Conservation (phyloP, 345 rosid genomes). For the Syzygium aqueum region DNA sequence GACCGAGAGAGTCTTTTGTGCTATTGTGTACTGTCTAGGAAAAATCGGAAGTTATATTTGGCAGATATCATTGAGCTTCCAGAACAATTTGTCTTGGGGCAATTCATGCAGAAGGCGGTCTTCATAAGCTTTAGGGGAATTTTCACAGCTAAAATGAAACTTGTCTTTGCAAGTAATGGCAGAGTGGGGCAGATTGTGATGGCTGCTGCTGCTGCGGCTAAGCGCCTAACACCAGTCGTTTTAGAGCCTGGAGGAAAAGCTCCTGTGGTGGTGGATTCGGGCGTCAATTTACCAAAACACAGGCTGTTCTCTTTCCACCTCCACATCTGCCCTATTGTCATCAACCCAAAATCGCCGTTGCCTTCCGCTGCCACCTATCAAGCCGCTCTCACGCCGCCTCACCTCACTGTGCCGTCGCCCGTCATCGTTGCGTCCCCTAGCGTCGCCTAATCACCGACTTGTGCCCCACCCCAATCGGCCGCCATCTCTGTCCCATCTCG, state of each 20-base stretch:
- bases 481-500: no score
- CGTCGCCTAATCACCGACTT: no score
- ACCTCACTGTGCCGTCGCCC: no score
- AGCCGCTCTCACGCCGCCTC: no score
- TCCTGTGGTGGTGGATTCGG: conserved; percentile 78
- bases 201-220: conserved; percentile 62
- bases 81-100: background rate
- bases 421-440: no score
- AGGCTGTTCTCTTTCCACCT: no score
- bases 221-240: conserved; percentile 86
- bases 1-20: background rate
- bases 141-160: background rate
- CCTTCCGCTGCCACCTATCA: no score
- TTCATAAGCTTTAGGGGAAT: background rate
- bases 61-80: background rate
- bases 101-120: background rate
- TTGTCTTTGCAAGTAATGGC: conserved; percentile 49
- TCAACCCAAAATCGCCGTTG: no score
- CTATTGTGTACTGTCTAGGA: background rate
- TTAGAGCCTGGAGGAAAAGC: conserved; percentile 95
- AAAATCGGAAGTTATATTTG: background rate
- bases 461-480: no score
- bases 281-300: conserved; percentile 26
- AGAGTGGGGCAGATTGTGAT: conserved; percentile 71
- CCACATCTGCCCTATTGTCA: no score